phyloP scores from a whole-genome alignment of 2,329 filamentous ascomycete species.

The Diaporthe capsici region DNA sequence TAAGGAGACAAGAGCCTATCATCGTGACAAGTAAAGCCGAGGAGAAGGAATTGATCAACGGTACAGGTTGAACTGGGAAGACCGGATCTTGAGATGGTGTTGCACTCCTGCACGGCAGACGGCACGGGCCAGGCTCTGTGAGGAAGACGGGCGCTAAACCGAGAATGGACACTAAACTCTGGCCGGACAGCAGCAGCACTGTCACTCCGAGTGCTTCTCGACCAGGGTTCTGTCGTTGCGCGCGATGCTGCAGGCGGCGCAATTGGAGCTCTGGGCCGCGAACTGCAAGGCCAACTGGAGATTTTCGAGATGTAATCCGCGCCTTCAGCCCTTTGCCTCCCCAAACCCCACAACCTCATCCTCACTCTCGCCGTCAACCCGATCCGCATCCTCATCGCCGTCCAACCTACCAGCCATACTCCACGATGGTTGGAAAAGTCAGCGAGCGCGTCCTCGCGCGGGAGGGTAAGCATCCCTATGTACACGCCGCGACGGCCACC shows the following conservation, averaged over 20 bases:
- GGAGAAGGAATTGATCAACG: background rate
- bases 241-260: conserved; percentile 35
- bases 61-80: background rate
- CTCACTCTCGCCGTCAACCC: conserved; percentile 23
- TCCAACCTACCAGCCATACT: conserved; percentile 42
- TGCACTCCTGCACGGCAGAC: background rate
- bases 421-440: conserved; percentile 73
- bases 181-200: conserved; percentile 43
- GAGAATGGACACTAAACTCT: conserved; percentile 42
- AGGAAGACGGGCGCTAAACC: conserved; percentile 5
- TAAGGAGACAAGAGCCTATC: background rate
- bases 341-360: conserved; percentile 19
- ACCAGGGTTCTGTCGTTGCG: conserved; percentile 33
- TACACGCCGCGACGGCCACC: conserved; percentile 9
- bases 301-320: conserved; percentile 38
- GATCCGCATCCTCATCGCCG: conserved; percentile 41
- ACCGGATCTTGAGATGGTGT: background rate
- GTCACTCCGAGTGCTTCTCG: conserved; percentile 27
- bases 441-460: conserved; percentile 75
- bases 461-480: conserved; percentile 64
- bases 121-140: conserved; percentile 21
- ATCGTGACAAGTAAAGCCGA: background rate
- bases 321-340: background rate
- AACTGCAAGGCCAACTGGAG: conserved; percentile 25
- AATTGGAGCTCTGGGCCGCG: conserved; percentile 36